These are phyloP conservation scores for Schwanniomyces etchellsii DNA, from an alignment of 1,139 yeast species.

Conservation along the genomic window DNA sequence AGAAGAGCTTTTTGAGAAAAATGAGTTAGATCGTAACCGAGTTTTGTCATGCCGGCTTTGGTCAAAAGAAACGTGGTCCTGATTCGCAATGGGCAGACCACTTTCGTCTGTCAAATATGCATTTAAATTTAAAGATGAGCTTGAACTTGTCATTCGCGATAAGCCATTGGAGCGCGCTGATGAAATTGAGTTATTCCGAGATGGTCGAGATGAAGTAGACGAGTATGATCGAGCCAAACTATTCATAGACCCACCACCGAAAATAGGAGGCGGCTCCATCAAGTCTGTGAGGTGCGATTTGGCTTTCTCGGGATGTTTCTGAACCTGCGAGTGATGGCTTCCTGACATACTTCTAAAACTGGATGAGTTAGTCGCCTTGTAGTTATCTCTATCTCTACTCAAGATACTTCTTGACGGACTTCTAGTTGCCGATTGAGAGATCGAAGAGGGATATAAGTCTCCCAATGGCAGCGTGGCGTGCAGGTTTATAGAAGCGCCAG, in stretches of 20 bases:
- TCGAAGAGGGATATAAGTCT: background rate
- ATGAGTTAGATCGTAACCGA: background rate
- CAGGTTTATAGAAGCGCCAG: background rate
- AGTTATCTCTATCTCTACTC: background rate
- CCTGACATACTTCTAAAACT: background rate
- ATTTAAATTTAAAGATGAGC: constrained; percentile 38
- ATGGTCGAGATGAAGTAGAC: constrained; percentile 7
- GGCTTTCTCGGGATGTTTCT: background rate
- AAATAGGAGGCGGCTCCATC: constrained; percentile 35
- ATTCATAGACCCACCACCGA: constrained; percentile 9
- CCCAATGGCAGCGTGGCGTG: too few species aligned
- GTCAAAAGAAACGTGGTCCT: background rate
- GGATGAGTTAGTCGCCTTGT: background rate
- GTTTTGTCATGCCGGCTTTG: background rate
- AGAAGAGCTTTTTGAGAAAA: background rate
- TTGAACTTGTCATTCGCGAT: constrained; percentile 35
- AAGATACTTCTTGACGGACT: background rate
- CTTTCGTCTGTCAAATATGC: constrained; percentile 39
- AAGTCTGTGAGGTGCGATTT: constrained; percentile 13
- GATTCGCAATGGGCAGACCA: background rate
- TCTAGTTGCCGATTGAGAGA: background rate
- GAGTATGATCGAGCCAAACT: background rate
- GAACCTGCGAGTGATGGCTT: background rate
- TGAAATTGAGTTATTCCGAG: constrained; percentile 22
- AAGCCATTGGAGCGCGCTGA: constrained; percentile 20